phyloP scores from a whole-genome alignment of 1,284 basidiomycete species.

The Cryptococcus sp. region DNA sequence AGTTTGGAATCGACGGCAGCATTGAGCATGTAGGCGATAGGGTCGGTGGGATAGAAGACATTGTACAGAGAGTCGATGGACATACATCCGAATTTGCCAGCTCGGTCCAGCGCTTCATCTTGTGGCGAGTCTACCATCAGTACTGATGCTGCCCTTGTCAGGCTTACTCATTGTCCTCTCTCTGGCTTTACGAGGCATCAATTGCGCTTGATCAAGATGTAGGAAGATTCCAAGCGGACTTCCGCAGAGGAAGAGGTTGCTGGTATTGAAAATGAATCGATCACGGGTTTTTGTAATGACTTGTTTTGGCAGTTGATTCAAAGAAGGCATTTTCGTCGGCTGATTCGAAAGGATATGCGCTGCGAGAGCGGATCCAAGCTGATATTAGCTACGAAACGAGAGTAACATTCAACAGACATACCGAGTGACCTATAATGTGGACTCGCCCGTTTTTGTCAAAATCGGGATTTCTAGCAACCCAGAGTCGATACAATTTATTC shows the following conservation, averaged over 20 bases:
- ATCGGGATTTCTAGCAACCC: conserved; percentile 54
- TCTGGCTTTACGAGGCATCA: conserved; percentile 54
- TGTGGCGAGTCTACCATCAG: conserved; percentile 42
- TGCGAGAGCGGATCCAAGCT: conserved; percentile 54
- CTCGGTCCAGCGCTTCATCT: conserved; percentile 52
- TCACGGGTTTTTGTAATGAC: conserved; percentile 35
- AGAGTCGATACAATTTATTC: conserved; percentile 53
- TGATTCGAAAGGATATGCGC: conserved; percentile 56
- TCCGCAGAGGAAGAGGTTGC: conserved; percentile 53
- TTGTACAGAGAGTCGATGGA: conserved; percentile 54
- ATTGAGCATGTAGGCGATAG: conserved; percentile 50
- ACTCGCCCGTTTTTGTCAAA: conserved; percentile 50
- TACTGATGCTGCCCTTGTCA: neutral
- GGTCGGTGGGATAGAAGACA: conserved; percentile 54
- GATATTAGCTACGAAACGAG: neutral
- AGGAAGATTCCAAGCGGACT: conserved; percentile 56
- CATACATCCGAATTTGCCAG: conserved; percentile 54
- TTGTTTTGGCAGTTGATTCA: conserved; percentile 46
- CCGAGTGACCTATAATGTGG: conserved; percentile 48
- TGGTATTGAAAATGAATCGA: conserved; percentile 52
- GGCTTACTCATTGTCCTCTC: conserved; percentile 49
- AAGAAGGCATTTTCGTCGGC: conserved; percentile 51
- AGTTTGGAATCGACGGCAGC: conserved; percentile 42
- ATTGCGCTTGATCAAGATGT: conserved; percentile 53
- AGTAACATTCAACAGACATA: conserved; percentile 14